Base-by-base conservation (phyloP, 805 yeast genomes). In the Starmerella vitae region DNA sequence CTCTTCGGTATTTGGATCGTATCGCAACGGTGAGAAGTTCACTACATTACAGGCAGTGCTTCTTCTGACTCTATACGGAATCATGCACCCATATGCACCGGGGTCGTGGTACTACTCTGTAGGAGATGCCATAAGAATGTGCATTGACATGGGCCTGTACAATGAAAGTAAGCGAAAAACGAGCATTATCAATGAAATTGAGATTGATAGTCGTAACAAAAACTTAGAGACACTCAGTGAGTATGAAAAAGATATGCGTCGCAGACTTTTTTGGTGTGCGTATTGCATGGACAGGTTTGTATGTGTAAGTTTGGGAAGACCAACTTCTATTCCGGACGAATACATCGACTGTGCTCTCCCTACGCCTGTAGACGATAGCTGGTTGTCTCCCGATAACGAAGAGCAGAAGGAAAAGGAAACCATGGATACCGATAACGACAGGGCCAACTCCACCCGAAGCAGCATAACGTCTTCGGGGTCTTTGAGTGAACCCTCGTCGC, bases 71-170 rank as follows among this genome's bases (percentile, higher is more conserved):
- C 54, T 77, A 4, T 85, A 79, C 54, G 74, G 93, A 1, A 66
- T 78, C 25, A 83, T 85, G 94, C 67, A 94, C 41, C 95, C 95
- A 0, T 76, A 88, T 1, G 72, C 72, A 12, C 94, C 94, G 0
- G 91, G 94, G 3, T 83, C 82, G n/a, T 85, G 96, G 96, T 82
- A 82, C 55, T 82, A 82, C 55, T 73, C 80, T 3, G 61, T 82
- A 46, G 94, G 94, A 0, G 72, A 82, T 1, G 85, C 88, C 0
- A 58, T 83, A 36, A 66, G 95, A 44, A 58, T 82, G 36, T 76
- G 88, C 49, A 82, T 84, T 21, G 95, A 85, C 57, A 58, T 85
- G 43, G 94, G 93, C 1, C 63, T 85, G 6, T 95, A 85, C 57
- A 72, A 74, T 27, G 94, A 84, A 51, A 54, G 56, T 17, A 34